Percentiles rank a stretch among this genome's conserved stretches.
Conservation (phyloP, 2,329 filamentous ascomycete genomes). For the Colletotrichum horii region DNA sequence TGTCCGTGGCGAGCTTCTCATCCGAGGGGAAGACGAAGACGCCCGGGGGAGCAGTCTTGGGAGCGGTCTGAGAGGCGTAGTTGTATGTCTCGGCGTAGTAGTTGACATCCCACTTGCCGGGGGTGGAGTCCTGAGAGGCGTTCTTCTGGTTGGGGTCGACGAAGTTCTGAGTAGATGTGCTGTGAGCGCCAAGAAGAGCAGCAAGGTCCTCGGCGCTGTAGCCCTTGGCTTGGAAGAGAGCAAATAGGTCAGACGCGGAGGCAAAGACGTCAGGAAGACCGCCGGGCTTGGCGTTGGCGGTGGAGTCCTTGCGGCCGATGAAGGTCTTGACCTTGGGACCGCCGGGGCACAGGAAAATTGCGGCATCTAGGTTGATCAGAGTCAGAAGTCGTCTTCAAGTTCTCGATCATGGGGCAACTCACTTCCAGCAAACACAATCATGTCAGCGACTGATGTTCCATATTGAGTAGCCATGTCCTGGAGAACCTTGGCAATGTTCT, state of each 20-base stretch:
- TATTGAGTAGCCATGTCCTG: conserved; percentile 40
- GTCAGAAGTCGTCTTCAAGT: neutral
- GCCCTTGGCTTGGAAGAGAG: conserved; percentile 57
- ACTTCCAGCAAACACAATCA: conserved; percentile 52
- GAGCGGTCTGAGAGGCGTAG: conserved; percentile 29
- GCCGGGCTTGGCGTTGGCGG: conserved; percentile 39
- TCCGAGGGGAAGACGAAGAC: conserved; percentile 49
- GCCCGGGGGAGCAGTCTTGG: conserved; percentile 31
- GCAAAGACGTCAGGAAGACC: conserved; percentile 48
- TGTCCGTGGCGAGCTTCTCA: conserved; percentile 35
- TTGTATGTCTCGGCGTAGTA: conserved; percentile 51
- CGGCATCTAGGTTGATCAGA: conserved; percentile 39
- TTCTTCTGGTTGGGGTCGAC: conserved; percentile 43
- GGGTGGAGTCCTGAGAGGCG: conserved; percentile 56
- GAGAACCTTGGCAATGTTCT: conserved; percentile 42
- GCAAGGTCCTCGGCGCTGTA: conserved; percentile 54
- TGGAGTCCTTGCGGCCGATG: conserved; percentile 54
- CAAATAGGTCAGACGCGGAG: conserved; percentile 47
- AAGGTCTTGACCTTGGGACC: conserved; percentile 55
- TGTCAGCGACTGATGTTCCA: conserved; percentile 55
- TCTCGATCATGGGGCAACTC: neutral
- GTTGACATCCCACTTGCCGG: conserved; percentile 56
- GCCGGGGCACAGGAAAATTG: conserved; percentile 50
- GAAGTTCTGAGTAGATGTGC: conserved; percentile 52
- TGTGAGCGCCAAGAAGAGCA: conserved; percentile 61